Conservation (phyloP, 345 rosid species). For the Eucalyptus cloeziana region DNA sequence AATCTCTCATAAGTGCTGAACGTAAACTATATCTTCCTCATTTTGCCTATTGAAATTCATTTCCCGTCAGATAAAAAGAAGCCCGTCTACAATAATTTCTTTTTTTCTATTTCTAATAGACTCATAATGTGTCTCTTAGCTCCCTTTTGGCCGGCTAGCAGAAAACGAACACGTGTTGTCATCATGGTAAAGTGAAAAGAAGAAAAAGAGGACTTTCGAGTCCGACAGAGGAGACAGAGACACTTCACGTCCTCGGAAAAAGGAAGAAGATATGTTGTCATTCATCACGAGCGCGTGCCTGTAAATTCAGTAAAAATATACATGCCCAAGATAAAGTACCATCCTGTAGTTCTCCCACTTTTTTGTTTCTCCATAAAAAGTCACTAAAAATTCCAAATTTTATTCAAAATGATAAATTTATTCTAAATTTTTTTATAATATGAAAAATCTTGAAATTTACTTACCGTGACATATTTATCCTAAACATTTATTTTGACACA, state of each 20-base stretch:
- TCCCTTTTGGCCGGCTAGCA: background rate
- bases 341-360: too few species aligned
- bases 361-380: too few species aligned
- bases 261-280: accelerated
- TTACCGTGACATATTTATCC: too few species aligned
- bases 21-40: background rate
- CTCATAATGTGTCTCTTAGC: background rate
- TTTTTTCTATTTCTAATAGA: background rate
- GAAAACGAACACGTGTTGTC: background rate
- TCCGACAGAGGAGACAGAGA: background rate
- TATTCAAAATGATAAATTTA: too few species aligned
- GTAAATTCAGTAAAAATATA: background rate
- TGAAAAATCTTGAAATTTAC: too few species aligned
- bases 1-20: background rate
- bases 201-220: background rate
- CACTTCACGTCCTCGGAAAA: background rate
- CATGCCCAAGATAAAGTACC: background rate
- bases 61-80: background rate
- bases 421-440: too few species aligned
- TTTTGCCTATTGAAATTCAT: background rate
- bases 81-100: background rate
- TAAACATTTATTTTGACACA: too few species aligned
- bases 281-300: background rate
- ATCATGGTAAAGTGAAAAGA: background rate
- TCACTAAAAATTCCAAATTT: too few species aligned